Base-by-base conservation (phyloP, 2,329 filamentous ascomycete genomes). In the Dactylella cylindrospora region DNA sequence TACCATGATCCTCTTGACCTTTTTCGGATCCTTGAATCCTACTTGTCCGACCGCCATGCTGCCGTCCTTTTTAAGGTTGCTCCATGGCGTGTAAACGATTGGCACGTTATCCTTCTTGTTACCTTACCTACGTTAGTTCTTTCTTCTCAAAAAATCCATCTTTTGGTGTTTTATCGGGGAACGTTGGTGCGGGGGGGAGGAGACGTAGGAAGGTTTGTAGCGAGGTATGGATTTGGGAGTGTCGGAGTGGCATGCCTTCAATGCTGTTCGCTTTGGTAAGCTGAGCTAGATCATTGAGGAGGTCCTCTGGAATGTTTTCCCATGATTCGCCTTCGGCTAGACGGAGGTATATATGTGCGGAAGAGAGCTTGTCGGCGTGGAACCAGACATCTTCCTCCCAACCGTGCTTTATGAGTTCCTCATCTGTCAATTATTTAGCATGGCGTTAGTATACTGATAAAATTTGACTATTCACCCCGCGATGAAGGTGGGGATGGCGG, bases 91-190 rank as follows among this genome's bases (percentile, higher is more conserved):
- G 76, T 98, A 98, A 70, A 98, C 94, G 70, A 98, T 74, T 12
- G 90, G 95, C 70, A 98, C 78, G 74, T 97, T 97, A 74, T 97
- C 91, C 74, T 96, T 97, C 75, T 98, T 98, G 78, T 98, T 98
- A 66, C 93, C 87, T 90, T 64, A 44, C 59, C 50, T 26, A 44
- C 23, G 59, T 64, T 51, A 64, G 59, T 20, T 29, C 9, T 44
- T 20, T 40, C 6, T 5, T 25, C 33, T 39, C 33, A n/a, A 40
- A n/a, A 40, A 40, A 23, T 23, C 15, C 13, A 33, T 23, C 17
- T 15, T 33, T 33, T 13, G 10, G 36, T n/a, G 36, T 40, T 28
- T 15, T 19, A 32, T n/a, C 13, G 39, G 17, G 19, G 9, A 47
- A n/a, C 20, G 17, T 20, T 12, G 19, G n/a, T 12, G 25, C 15